Evolutionary conservation across 495 filamentous ascomycete species (phyloP), one percentile per base, ranked within the genome.

Genomic region (Bacidia gigantensis): DNA sequence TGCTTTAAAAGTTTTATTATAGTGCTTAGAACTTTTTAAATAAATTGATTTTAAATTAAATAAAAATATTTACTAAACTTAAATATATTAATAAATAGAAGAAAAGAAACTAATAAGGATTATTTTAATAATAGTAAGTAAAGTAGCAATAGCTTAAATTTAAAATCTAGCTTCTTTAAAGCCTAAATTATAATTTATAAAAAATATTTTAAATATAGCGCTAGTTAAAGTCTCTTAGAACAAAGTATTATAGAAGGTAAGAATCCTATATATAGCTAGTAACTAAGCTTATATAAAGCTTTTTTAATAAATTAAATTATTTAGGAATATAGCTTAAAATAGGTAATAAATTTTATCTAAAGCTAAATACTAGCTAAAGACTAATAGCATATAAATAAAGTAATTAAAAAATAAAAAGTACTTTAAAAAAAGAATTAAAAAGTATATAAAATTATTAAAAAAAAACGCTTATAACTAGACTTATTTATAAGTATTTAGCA

Each of bases 401-500:
- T 80, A 71, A 81, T 76, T 67, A 72, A 79, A 79, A 80, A 72
- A 79, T 80, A 70, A 81, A 82, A 78, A 81, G 76, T 69, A 79
- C 77, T 81, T 81, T 73, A 72, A 80, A 80, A 79, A 72, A 78
- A 73, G 78, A 74, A 79, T 71, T 80, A 82, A 81, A 64, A 81
- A 76, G 70, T 80, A 72, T 77, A 80, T 73, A 82, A 82, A 81
- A 80, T 82, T 72, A 79, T 82, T 72, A 81, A 79, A 80, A 76
- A 76, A 78, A 81, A 81, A 75, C 77, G 76, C 73, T 79, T 75
- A 66, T 70, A 67, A 75, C 67, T 73, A 81, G 75, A 80, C 73
- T 70, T 75, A 72, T 60, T 59, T 60, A 58, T 51, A 59, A 63
- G 59, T 56, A 70, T 73, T 79, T 72, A 76, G 67, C 72, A 65